These are phyloP conservation scores for Rhododendron mucronatum DNA, from an alignment of 148 eudicot species.

Conservation along the genomic window DNA sequence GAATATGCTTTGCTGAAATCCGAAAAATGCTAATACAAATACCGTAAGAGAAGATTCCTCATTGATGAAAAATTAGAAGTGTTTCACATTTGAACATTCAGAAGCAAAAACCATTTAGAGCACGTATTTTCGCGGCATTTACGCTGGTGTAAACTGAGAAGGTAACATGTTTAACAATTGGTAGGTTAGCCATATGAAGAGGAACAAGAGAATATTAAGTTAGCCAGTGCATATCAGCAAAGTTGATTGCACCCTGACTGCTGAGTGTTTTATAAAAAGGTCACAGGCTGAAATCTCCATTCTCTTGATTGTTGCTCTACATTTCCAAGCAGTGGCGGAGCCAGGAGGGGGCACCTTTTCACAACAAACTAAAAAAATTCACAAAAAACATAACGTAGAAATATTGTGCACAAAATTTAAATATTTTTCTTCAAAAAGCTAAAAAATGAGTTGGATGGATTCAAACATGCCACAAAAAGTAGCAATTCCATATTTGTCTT, in stretches of 20 bases:
- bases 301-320: too few relatives aligned
- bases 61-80: neutral
- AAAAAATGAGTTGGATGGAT: too few relatives aligned
- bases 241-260: neutral
- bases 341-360: too few relatives aligned
- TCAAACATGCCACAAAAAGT: too few relatives aligned
- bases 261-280: neutral
- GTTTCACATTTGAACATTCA: neutral
- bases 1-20: neutral
- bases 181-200: neutral
- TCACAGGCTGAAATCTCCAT: too few relatives aligned
- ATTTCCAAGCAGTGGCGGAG: neutral
- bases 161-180: neutral
- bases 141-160: neutral
- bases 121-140: neutral
- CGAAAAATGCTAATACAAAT: neutral
- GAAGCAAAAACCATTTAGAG: neutral
- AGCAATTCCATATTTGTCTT: too few relatives aligned
- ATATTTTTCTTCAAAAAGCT: too few relatives aligned
- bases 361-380: too few relatives aligned
- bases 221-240: neutral
- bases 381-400: too few relatives aligned
- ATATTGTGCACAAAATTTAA: too few relatives aligned
- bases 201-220: neutral
- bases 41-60: neutral